Conservation (phyloP, 345 rosid genomes). For the Salix dunnii region DNA sequence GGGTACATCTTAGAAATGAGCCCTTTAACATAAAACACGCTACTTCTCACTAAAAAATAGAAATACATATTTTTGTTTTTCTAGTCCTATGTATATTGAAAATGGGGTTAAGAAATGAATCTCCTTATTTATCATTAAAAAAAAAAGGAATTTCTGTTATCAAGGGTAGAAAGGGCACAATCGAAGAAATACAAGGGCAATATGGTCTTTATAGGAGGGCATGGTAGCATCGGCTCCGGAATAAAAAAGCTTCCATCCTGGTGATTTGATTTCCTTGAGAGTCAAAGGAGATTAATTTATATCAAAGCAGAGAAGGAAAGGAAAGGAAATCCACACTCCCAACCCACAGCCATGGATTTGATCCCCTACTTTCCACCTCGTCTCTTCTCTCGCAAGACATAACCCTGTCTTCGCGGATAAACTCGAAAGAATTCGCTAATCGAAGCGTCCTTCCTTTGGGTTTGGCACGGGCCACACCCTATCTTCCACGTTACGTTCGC, state of each 20-base stretch:
- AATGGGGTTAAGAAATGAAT: too few species aligned
- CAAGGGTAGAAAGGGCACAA: neutral
- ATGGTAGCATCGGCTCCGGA: neutral
- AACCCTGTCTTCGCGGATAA: neutral
- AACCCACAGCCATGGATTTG: neutral
- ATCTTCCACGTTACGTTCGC: slow-evolving; percentile 23
- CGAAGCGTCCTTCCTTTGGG: neutral
- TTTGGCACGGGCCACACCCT: neutral
- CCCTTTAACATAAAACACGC: too few species aligned
- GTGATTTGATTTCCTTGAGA: neutral
- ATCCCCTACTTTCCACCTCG: neutral
- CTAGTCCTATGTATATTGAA: too few species aligned
- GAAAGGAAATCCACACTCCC: neutral
- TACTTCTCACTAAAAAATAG: too few species aligned
- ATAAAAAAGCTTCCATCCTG: neutral
- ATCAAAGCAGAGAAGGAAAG: neutral
- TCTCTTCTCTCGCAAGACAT: neutral
- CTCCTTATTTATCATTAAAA: too few species aligned
- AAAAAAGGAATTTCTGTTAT: neutral
- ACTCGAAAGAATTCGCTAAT: neutral
- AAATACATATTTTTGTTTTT: too few species aligned
- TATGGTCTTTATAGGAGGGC: neutral
- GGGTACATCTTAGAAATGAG: too few species aligned
- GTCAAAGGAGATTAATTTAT: neutral
- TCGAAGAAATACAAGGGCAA: neutral